phyloP scores from a whole-genome alignment of 139 green algal species.

The Closterium sp. region DNA sequence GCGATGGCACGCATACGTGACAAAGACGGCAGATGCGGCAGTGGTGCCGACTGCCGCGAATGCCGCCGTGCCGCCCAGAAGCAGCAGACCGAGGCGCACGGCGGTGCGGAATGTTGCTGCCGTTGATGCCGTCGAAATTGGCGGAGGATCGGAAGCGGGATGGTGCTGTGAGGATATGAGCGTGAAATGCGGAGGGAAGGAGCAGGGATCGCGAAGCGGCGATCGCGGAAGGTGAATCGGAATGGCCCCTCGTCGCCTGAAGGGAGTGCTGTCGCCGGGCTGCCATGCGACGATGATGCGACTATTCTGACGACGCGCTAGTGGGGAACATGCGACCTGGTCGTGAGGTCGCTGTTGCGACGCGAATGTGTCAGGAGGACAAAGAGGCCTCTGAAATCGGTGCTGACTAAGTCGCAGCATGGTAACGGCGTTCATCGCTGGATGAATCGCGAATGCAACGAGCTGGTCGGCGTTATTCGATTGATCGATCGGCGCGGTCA shows the following conservation, averaged over 20 bases:
- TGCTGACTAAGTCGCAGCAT: neutral
- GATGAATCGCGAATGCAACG: too few relatives aligned
- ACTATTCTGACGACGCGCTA: neutral
- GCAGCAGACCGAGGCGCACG: neutral
- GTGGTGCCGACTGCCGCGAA: neutral
- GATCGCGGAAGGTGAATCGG: neutral
- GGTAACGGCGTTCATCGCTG: too few relatives aligned
- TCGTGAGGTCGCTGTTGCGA: neutral
- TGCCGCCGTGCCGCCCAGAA: neutral
- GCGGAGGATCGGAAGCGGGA: neutral
- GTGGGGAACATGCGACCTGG: neutral
- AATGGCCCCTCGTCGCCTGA: neutral
- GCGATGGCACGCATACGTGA: neutral
- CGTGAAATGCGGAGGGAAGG: neutral
- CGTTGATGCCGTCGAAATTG: neutral
- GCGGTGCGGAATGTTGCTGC: neutral
- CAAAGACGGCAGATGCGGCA: neutral
- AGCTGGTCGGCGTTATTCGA: too few relatives aligned
- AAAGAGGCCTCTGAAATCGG: neutral
- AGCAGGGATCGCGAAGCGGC: neutral
- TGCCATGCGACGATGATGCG: neutral
- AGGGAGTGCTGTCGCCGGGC: neutral
- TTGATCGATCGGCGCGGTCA: too few relatives aligned
- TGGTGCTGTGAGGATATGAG: neutral
- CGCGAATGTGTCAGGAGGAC: neutral